These are phyloP conservation scores for Achaetomiella virescens DNA, from an alignment of 495 filamentous ascomycete genomes.

Conservation along the genomic window DNA sequence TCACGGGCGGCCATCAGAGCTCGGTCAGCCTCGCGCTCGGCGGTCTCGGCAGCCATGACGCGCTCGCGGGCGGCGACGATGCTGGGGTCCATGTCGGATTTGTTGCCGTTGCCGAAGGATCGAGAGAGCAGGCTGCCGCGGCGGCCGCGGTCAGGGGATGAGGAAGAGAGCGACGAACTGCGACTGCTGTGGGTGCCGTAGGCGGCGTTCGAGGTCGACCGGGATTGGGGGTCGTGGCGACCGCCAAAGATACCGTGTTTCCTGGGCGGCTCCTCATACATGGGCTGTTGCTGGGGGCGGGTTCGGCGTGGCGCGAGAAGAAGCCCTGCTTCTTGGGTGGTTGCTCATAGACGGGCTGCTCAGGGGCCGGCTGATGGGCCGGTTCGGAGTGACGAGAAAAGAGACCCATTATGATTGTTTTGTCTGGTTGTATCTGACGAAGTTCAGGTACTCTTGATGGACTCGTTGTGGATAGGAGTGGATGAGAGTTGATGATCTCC, in stretches of 20 bases:
- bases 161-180: slow-evolving; percentile 4
- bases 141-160: slow-evolving; percentile 10
- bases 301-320: slow-evolving; percentile 33
- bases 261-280: slow-evolving; percentile 29
- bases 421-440: neutral
- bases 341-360: slow-evolving; percentile 19
- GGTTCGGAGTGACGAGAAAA: slow-evolving; percentile 42
- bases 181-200: slow-evolving; percentile 26
- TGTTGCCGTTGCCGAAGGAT: slow-evolving; percentile 40
- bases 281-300: slow-evolving; percentile 23
- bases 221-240: slow-evolving; percentile 39
- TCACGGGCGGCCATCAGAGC: slow-evolving; percentile 50
- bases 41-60: slow-evolving; percentile 51
- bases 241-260: slow-evolving; percentile 41
- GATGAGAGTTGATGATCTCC: neutral
- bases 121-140: slow-evolving; percentile 30
- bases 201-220: slow-evolving; percentile 25
- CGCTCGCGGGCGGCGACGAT: slow-evolving; percentile 53
- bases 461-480: neutral
- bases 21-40: slow-evolving; percentile 57
- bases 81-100: slow-evolving; percentile 47
- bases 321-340: slow-evolving; percentile 35
- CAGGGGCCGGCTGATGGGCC: slow-evolving; percentile 29
- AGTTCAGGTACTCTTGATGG: neutral
- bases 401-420: slow-evolving; percentile 39